These are phyloP conservation scores for Tephrocybe sp. DNA, from an alignment of 768 basidiomycete genomes.

Conservation along the genomic window DNA sequence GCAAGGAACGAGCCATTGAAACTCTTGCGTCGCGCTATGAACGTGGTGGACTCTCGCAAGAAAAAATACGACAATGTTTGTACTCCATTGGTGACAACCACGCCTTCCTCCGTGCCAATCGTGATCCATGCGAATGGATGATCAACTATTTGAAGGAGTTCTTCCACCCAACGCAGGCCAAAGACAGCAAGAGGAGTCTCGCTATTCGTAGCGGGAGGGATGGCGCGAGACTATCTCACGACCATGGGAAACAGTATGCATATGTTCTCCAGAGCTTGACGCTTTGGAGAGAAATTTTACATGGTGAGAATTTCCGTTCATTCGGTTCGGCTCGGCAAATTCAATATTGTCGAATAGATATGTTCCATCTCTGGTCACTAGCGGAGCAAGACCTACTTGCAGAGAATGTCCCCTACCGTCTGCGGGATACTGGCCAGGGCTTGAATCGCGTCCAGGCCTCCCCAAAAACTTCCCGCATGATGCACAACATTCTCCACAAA, in stretches of 20 bases:
- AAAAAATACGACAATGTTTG: conserved; percentile 72
- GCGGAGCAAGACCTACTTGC: conserved; percentile 83
- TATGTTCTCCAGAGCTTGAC: conserved; percentile 87
- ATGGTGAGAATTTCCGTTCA: conserved; percentile 48
- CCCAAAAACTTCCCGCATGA: conserved; percentile 88
- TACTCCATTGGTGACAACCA: conserved; percentile 92
- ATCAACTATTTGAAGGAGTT: conserved; percentile 72
- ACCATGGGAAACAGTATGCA: conserved; percentile 82
- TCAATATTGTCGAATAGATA: conserved; percentile 47
- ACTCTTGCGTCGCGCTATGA: conserved; percentile 64
- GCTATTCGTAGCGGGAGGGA: conserved; percentile 81
- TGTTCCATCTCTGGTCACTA: conserved; percentile 86
- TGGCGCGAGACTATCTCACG: conserved; percentile 80
- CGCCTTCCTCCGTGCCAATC: conserved; percentile 82
- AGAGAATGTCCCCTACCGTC: conserved; percentile 70
- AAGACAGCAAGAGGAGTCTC: conserved; percentile 63
- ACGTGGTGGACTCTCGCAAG: conserved; percentile 57
- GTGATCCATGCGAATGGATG: conserved; percentile 88
- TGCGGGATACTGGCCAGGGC: conserved; percentile 90
- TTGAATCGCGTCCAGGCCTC: conserved; percentile 85
- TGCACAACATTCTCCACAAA: conserved; percentile 84
- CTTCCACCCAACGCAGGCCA: conserved; percentile 73
- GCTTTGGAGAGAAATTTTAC: conserved; percentile 83
- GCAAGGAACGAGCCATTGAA: conserved; percentile 85
- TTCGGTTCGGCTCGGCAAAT: too few species aligned